phyloP scores from a whole-genome alignment of 805 yeast genomes.

The Wickerhamomyces silvicola region DNA sequence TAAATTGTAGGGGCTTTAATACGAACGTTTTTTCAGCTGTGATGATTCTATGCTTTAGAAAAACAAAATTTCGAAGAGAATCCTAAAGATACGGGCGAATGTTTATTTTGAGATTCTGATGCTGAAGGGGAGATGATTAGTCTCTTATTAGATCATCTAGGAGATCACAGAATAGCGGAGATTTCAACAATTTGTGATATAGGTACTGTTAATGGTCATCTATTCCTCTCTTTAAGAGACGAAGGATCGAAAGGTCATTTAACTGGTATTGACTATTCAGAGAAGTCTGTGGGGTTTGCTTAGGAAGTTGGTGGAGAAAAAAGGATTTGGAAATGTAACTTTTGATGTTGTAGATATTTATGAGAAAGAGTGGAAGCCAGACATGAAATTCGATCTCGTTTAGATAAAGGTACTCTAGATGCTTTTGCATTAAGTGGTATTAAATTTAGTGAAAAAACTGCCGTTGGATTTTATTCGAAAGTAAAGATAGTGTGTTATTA shows the following conservation, averaged over 20 bases:
- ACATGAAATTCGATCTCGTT: slow-evolving; percentile 58
- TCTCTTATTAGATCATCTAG: slow-evolving; percentile 51
- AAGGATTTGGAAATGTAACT: slow-evolving; percentile 30
- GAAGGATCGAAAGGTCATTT: slow-evolving; percentile 55
- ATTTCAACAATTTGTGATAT: slow-evolving; percentile 56
- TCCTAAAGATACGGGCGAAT: slow-evolving; percentile 84
- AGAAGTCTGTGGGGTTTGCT: slow-evolving; percentile 75
- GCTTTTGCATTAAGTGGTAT: slow-evolving; percentile 85
- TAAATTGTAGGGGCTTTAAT: background rate
- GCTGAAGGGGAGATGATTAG: slow-evolving; percentile 84
- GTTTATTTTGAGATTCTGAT: slow-evolving; percentile 95
- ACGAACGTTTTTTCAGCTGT: slow-evolving; percentile 46
- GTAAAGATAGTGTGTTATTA: slow-evolving; percentile 53
- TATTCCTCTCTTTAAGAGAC: slow-evolving; percentile 61
- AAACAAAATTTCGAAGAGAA: slow-evolving; percentile 64
- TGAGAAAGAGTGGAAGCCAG: slow-evolving; percentile 27
- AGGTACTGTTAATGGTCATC: slow-evolving; percentile 96
- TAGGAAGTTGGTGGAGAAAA: slow-evolving; percentile 42
- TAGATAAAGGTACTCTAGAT: slow-evolving; percentile 95
- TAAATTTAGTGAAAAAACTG: slow-evolving; percentile 38
- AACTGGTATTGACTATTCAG: slow-evolving; percentile 83
- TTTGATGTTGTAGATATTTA: slow-evolving; percentile 73
- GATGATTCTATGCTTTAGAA: slow-evolving; percentile 79
- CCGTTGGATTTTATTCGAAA: slow-evolving; percentile 54
- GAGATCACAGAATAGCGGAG: slow-evolving; percentile 25